Evolutionary conservation across 495 filamentous ascomycete species (phyloP).

Genomic region (Penicillium parvum): DNA sequence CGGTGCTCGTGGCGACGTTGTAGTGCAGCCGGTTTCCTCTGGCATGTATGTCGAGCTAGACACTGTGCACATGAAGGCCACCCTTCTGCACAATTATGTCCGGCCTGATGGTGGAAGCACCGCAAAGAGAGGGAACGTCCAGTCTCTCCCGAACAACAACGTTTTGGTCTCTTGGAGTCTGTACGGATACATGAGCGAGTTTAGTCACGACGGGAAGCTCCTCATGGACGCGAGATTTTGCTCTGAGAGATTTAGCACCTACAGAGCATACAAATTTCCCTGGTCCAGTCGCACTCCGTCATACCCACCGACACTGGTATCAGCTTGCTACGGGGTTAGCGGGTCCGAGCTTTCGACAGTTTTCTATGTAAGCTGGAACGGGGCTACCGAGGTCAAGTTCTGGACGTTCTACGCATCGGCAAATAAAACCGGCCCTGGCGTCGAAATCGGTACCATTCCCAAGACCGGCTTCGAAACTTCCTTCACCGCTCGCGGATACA

Average conservation of each 20-base stretch:
- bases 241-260: conserved; percentile 7
- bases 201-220: conserved; percentile 35
- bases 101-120: conserved; percentile 36
- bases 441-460: not conserved
- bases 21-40: conserved; percentile 11
- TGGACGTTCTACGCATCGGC: conserved; percentile 12
- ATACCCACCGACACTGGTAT: conserved; percentile 8
- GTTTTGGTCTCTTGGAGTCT: conserved; percentile 46
- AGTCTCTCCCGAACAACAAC: conserved; percentile 43
- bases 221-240: conserved; percentile 27
- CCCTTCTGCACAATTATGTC: conserved; percentile 20
- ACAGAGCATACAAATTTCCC: conserved; percentile 18
- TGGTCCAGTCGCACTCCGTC: conserved; percentile 9
- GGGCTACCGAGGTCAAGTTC: conserved; percentile 10
- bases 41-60: conserved; percentile 7
- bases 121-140: conserved; percentile 49
- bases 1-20: conserved; percentile 25
- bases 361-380: conserved; percentile 20
- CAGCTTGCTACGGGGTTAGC: conserved; percentile 2
- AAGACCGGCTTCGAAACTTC: conserved; percentile 11
- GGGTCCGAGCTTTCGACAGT: conserved; percentile 9
- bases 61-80: conserved; percentile 31
- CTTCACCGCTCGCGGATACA: conserved; percentile 8
- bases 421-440: not conserved
- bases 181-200: conserved; percentile 45